Conservation (phyloP, 805 yeast genomes). For the Blastobotrys robertii region DNA sequence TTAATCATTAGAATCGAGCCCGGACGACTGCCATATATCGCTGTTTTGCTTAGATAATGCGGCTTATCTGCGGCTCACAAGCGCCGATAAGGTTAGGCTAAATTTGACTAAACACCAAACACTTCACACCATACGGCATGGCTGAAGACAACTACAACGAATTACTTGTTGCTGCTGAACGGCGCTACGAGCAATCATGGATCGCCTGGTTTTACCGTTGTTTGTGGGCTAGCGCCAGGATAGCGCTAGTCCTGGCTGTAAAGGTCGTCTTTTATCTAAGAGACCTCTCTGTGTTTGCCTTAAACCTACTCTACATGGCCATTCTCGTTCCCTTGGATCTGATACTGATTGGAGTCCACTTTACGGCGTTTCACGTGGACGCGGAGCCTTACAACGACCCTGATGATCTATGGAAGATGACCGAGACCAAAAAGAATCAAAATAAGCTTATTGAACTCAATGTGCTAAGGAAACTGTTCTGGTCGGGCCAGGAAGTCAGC, state of each 20-base stretch:
- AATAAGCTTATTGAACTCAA: constrained; percentile 10
- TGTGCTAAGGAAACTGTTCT: constrained; percentile 11
- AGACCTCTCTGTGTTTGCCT: constrained; percentile 7
- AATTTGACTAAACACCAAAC: no score
- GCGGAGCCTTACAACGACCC: constrained; percentile 1
- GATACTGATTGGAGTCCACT: constrained; percentile 6
- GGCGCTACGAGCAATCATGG: constrained; percentile 11
- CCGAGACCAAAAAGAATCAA: not conserved
- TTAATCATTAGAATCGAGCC: no score
- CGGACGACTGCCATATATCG: no score
- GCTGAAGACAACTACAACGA: constrained; percentile 8
- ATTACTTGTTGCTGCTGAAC: constrained; percentile 12
- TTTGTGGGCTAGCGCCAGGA: not conserved
- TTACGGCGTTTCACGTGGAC: not conserved
- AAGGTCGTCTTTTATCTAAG: constrained; percentile 10
- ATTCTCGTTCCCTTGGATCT: constrained; percentile 14
- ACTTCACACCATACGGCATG: not conserved
- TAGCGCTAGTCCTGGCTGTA: constrained; percentile 4
- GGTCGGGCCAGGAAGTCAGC: constrained; percentile 11
- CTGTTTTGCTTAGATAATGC: no score
- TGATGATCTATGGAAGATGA: not conserved
- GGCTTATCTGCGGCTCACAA: no score
- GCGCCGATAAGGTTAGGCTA: no score
- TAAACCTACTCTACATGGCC: constrained; percentile 5
- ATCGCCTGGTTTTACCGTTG: not conserved